phyloP scores from a whole-genome alignment of 495 filamentous ascomycete species.

The Annulohypoxylon stygium region DNA sequence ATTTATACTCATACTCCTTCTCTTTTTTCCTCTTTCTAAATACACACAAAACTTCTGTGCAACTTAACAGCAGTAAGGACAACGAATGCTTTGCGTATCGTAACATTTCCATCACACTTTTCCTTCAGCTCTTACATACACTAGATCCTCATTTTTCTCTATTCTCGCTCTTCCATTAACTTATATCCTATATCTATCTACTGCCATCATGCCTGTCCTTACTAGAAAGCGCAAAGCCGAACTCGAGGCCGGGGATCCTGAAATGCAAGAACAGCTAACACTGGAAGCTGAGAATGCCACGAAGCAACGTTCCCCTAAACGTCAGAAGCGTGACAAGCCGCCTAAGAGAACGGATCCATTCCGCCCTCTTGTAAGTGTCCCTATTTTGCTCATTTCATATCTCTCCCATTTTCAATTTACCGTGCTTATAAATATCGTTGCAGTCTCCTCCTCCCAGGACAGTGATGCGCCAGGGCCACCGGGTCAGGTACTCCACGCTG shows the following conservation, averaged over 20 bases:
- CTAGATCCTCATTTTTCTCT: not conserved
- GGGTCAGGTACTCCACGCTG: not conserved
- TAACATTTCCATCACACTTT: conserved; percentile 1
- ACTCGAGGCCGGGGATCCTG: conserved; percentile 19
- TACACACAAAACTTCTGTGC: not conserved
- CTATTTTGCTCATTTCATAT: not conserved
- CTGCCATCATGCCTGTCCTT: conserved; percentile 30
- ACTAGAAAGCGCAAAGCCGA: conserved; percentile 42
- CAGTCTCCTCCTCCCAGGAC: conserved; percentile 19
- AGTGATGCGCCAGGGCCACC: not conserved
- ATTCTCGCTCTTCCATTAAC: not conserved
- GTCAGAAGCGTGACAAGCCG: conserved; percentile 9
- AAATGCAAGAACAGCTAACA: not conserved
- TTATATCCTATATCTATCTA: not conserved
- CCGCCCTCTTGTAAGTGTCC: conserved; percentile 18
- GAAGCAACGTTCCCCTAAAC: conserved; percentile 13
- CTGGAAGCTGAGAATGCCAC: not conserved
- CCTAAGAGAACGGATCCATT: conserved; percentile 30
- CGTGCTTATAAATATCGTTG: not conserved
- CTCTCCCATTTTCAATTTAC: not conserved
- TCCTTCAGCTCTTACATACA: not conserved
- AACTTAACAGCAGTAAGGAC: not conserved
- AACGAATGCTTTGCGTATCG: not conserved
- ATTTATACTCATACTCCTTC: not conserved
- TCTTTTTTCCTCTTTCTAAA: not conserved